Percentiles rank a stretch among this genome's conserved stretches.
Conservation (phyloP, 257 asterid genomes). For the Gentiana straminea region DNA sequence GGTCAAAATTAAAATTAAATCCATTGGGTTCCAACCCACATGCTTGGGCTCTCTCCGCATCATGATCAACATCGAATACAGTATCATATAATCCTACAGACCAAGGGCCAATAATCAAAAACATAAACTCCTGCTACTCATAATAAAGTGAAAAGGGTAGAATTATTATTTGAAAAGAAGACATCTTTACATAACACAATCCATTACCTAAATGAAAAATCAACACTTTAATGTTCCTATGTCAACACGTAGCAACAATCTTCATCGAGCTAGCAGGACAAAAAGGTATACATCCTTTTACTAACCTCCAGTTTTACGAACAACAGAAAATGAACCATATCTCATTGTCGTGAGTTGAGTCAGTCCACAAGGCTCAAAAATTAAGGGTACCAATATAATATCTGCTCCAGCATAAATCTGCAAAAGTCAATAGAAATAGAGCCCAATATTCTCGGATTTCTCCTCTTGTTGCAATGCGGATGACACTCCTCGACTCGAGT, state of each 20-base stretch:
- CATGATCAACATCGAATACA: conserved; percentile 92
- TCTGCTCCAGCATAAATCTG: conserved; percentile 98
- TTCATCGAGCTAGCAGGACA: not conserved
- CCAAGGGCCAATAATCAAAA: too few species aligned
- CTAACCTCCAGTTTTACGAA: conserved; percentile 96
- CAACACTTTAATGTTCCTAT: not conserved
- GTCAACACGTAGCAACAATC: not conserved
- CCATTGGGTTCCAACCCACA: conserved; percentile 86
- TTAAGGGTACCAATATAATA: conserved; percentile 88
- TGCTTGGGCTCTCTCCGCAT: conserved; percentile 68
- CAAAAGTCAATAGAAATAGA: too few species aligned
- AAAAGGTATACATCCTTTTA: not conserved
- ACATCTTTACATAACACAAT: too few species aligned
- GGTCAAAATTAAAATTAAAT: conserved; percentile 77
- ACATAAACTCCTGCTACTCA: too few species aligned
- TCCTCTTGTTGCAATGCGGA: too few species aligned
- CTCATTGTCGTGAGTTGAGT: conserved; percentile 99
- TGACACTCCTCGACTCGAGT: too few species aligned
- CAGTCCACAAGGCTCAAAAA: conserved; percentile 98
- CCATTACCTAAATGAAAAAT: too few species aligned
- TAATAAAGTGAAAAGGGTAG: too few species aligned
- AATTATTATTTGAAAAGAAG: too few species aligned
- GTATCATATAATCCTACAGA: conserved; percentile 97
- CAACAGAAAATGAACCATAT: conserved; percentile 92
- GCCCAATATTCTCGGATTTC: too few species aligned